Evolutionary conservation across 2,329 filamentous ascomycete genomes (phyloP).

Genomic region (Westerdykella aurantiaca): DNA sequence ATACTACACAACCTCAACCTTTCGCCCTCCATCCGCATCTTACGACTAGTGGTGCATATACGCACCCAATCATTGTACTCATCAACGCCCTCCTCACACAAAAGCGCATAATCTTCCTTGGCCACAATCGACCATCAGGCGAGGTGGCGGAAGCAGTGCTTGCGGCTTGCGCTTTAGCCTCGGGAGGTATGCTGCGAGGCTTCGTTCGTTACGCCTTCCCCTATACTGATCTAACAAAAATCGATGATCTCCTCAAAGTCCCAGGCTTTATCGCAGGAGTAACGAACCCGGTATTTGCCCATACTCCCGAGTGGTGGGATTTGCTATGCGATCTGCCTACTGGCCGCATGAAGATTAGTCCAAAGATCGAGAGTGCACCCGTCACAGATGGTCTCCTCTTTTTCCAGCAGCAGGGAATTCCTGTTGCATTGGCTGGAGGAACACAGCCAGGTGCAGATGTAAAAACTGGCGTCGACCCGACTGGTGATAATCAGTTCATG

Average conservation of each 20-base stretch:
- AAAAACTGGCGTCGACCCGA: constrained; percentile 56
- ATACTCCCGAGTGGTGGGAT: constrained; percentile 98
- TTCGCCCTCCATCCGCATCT: constrained; percentile 86
- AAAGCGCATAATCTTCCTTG: constrained; percentile 92
- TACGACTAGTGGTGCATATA: constrained; percentile 82
- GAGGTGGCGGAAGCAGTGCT: constrained; percentile 97
- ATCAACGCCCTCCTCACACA: constrained; percentile 93
- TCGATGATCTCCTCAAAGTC: constrained; percentile 91
- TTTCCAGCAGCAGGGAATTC: constrained; percentile 66
- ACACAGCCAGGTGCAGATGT: constrained; percentile 22
- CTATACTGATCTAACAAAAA: constrained; percentile 95
- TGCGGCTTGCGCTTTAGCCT: constrained; percentile 89
- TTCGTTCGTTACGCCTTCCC: constrained; percentile 96
- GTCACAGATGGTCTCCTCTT: constrained; percentile 79
- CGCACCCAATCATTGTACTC: constrained; percentile 90
- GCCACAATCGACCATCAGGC: constrained; percentile 89
- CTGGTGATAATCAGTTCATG: constrained; percentile 87
- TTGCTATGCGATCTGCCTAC: constrained; percentile 87
- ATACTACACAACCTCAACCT: constrained; percentile 74
- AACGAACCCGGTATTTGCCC: constrained; percentile 92
- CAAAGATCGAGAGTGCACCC: constrained; percentile 72
- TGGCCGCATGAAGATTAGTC: constrained; percentile 91
- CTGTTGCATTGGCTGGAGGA: constrained; percentile 20
- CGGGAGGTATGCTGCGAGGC: constrained; percentile 83
- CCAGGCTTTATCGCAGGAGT: constrained; percentile 97